Evolutionary conservation across 176 grass and related monocot species (phyloP).

Genomic region (Oryza glumipatula): DNA sequence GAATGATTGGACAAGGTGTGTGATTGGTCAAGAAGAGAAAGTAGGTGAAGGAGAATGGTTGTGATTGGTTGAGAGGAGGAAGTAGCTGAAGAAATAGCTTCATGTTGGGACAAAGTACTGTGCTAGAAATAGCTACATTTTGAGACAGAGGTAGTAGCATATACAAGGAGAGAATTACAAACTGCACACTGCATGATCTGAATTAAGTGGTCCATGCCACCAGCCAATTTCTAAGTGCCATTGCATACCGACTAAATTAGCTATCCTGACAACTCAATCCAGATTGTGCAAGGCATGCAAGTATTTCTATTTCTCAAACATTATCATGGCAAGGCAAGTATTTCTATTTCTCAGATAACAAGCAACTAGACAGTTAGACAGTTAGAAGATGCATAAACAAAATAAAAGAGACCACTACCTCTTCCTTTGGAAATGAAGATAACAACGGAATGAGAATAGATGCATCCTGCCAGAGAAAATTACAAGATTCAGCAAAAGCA

Average conservation of each 20-base stretch:
- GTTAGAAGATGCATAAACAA: constrained; percentile 9
- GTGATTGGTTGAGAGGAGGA: too few relatives aligned
- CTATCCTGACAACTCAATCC: background rate
- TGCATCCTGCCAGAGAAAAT: constrained; percentile 73
- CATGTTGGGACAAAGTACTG: too few relatives aligned
- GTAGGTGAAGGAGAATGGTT: too few relatives aligned
- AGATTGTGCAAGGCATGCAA: constrained; percentile 10
- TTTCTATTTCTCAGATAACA: constrained; percentile 28
- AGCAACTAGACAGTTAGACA: constrained; percentile 7
- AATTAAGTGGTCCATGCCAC: background rate
- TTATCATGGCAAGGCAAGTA: background rate
- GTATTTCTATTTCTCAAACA: constrained; percentile 7
- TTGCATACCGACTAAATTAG: background rate
- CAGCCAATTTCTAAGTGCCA: background rate
- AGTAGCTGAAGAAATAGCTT: too few relatives aligned
- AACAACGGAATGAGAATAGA: constrained; percentile 94
- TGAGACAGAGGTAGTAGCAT: too few relatives aligned
- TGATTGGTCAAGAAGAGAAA: too few relatives aligned
- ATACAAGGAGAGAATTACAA: background rate
- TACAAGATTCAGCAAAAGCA: constrained; percentile 18
- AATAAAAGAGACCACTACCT: constrained; percentile 57
- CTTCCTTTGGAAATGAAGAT: constrained; percentile 94
- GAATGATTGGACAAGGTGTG: too few relatives aligned
- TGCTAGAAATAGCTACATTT: too few relatives aligned
- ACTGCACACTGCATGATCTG: background rate